Evolutionary conservation across 176 grass and related monocot species (phyloP), one percentile per base, ranked within the genome.

Genomic region (Oryza longistaminata): DNA sequence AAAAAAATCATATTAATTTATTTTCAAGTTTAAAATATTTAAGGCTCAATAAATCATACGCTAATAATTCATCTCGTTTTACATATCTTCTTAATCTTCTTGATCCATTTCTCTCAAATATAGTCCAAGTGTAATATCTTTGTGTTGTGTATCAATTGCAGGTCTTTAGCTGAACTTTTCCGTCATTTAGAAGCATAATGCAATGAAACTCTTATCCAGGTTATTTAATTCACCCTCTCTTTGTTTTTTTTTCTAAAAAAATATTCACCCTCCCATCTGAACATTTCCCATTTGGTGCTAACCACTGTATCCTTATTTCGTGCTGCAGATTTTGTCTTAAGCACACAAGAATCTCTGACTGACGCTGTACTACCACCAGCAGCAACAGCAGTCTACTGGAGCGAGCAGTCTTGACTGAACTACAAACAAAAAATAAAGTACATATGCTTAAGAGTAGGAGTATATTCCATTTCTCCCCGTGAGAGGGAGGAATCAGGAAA

Each of bases 361-460:
- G 8, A 43, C 7, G 37, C 22, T 33, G 34, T 21, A 58, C 53
- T n/a, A 58, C 19, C 53, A 58, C 17, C 17, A 21, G 53, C 19
- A 58, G 53, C 53, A 58, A 58, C 53, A 58, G 53, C 19, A 58
- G 53, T 19, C 53, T n/a, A 58, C 53, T 19, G 53, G 19, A 26
- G 34, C 64, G 17, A 17, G 68, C 44, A 58, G 45, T 60, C 64
- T 65, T 85, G 64, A 15, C 10, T n/a, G 46, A 19, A 13, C n/a
- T 71, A 67, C 71, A 75, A 52, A 81, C 49, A n/a, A 35, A 35
- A 35, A 35, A 35, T 5, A 44, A 84, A 68, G 72, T 71, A 42
- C 72, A 68, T 29, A 76, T 68, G 21, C 61, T 40, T 3, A 31
- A 68, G 44, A 52, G 37, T 3, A 31, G 66, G 44, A 52, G 37